A percentile compares a stretch with the other conserved stretches of the same genome.
Evolutionary conservation across 176 grass and related monocot genomes (phyloP).

Genomic region (Zoysia japonica): DNA sequence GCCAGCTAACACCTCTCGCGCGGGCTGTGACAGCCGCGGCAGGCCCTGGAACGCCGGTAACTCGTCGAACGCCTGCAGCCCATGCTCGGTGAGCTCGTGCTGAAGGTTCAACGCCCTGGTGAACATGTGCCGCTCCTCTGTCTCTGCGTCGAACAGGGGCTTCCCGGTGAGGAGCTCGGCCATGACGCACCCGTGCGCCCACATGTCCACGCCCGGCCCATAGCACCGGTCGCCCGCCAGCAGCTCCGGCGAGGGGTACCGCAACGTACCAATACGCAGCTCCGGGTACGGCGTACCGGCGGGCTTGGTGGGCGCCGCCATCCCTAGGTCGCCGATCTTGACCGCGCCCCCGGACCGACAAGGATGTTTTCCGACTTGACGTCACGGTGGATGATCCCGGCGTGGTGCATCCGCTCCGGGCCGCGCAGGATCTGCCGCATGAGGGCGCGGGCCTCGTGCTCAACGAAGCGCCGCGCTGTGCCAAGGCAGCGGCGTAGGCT

Average conservation of each 20-base stretch:
- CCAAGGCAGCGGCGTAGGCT: background rate
- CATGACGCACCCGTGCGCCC: constrained; percentile 16
- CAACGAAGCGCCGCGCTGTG: background rate
- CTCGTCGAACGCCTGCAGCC: background rate
- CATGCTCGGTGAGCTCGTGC: background rate
- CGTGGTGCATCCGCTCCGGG: background rate
- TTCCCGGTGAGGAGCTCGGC: constrained; percentile 24
- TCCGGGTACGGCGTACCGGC: background rate
- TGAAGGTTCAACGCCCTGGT: background rate
- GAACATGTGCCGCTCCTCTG: constrained; percentile 21
- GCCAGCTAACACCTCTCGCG: constrained; percentile 32
- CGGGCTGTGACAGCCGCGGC: background rate
- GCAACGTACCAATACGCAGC: background rate
- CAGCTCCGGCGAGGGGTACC: constrained; percentile 19
- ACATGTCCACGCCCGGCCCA: constrained; percentile 5
- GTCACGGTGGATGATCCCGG: background rate
- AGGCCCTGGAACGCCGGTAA: background rate
- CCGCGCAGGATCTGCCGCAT: background rate
- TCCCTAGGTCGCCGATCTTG: constrained; percentile 20
- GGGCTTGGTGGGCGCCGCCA: background rate
- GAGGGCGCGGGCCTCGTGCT: background rate
- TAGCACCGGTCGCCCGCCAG: background rate
- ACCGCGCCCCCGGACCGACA: background rate
- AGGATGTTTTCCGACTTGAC: background rate
- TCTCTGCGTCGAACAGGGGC: constrained; percentile 17